Base-by-base conservation (phyloP, 2,329 filamentous ascomycete genomes). In the Aureobasidium sp. region DNA sequence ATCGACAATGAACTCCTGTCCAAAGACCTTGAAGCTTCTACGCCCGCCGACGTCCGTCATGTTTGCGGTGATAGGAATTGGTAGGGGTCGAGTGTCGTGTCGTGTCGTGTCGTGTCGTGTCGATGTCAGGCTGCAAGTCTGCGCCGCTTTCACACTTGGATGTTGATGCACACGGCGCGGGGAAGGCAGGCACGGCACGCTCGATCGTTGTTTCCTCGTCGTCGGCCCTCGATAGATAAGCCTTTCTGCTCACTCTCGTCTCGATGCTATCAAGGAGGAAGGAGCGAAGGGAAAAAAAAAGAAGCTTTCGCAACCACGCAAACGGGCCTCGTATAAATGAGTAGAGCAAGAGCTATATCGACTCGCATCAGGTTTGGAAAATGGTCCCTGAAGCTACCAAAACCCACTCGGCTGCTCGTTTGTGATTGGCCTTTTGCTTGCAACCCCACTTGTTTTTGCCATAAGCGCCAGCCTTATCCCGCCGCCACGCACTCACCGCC, bases 21-120 rank as follows among this genome's bases (percentile, higher is more conserved):
- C 96, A 76, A 98, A 98, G 70, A 98, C 90, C 84, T 95, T 95
- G 80, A 95, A 96, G 72, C 91, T 82, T 80, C 95, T 96, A 73
- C 90, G 85, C 68, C 83, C 83, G 59, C 75, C 73, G 57, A 83
- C 59, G 63, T 83, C 79, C 60, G 75, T 71, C 80, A 84, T 84
- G 64, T 54, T 67, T 55, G 55, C 35, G 14, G n/a, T 12, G 29
- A 8, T 27, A 27, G 10, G 30, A 11, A 14, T 16, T 37, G 44
- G n/a, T 48, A 17, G 32, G 41, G 14, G 11, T 34, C n/a, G n/a
- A n/a, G n/a, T n/a, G n/a, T n/a, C n/a, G n/a, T n/a, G n/a, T n/a
- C n/a, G n/a, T n/a, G n/a, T n/a, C n/a, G n/a, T n/a, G n/a, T n/a
- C n/a, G n/a, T n/a, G n/a, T n/a, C n/a, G n/a, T n/a, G n/a, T n/a